A percentile compares a stretch with the other conserved stretches of the same genome.
Evolutionary conservation across 192 early-diverging fungal species (phyloP).

Genomic region (Backusella tuberculispora): DNA sequence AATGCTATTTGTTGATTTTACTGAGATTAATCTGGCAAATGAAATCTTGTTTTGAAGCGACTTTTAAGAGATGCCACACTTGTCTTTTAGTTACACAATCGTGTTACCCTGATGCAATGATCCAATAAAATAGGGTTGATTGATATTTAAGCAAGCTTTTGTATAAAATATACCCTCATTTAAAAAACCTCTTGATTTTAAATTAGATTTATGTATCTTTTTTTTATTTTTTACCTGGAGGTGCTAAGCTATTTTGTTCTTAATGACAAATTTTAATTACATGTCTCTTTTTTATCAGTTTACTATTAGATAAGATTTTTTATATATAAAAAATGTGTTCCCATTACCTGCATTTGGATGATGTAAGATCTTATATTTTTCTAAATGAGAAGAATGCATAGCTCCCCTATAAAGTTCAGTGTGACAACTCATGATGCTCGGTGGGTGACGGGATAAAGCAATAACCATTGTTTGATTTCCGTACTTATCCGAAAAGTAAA

Average conservation of each 20-base stretch:
- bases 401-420: slow-evolving; percentile 5
- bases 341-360: slow-evolving; percentile 1
- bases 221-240: not conserved
- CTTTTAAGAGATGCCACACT: slow-evolving; percentile 10
- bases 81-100: not conserved
- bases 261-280: not conserved
- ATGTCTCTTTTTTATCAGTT: not conserved
- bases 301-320: slow-evolving; percentile 11
- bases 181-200: not conserved
- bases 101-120: slow-evolving; percentile 4
- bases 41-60: slow-evolving; percentile 5
- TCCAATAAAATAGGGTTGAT: slow-evolving; percentile 3
- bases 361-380: slow-evolving; percentile 19
- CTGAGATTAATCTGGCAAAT: slow-evolving; percentile 13
- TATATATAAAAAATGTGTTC: slow-evolving; percentile 8
- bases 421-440: slow-evolving; percentile 14
- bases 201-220: not conserved
- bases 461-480: slow-evolving; percentile 16
- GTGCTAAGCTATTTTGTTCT: not conserved
- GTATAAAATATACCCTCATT: slow-evolving; percentile 1
- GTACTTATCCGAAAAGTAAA: slow-evolving; percentile 16
- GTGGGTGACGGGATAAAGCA: slow-evolving; percentile 14
- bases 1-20: slow-evolving; percentile 12
- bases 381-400: not conserved
- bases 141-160: not conserved